Evolutionary conservation across 306 rosid species (phyloP).

Genomic region (Morella rubra): DNA sequence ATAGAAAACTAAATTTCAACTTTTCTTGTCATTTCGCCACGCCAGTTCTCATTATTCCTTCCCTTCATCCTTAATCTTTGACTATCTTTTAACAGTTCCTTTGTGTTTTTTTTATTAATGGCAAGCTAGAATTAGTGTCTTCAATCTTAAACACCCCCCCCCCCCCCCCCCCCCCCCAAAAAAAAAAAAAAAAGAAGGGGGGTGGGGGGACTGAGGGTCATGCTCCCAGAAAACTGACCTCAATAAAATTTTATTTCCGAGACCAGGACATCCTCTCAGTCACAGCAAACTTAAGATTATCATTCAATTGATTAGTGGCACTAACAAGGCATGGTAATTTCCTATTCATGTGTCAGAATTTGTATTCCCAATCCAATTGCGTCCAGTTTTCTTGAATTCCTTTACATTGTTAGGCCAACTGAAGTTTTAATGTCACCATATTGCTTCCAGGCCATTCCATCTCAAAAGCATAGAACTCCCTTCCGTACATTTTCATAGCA

Average conservation of each 20-base stretch:
- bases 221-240: too few relatives aligned
- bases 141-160: too few relatives aligned
- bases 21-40: background rate
- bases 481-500: background rate
- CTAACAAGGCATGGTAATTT: too few relatives aligned
- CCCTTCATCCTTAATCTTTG: background rate
- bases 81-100: background rate
- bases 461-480: background rate
- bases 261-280: background rate
- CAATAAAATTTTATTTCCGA: background rate
- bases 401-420: background rate
- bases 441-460: background rate
- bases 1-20: background rate
- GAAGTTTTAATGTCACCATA: background rate
- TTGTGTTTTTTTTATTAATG: background rate
- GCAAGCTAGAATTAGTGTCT: background rate
- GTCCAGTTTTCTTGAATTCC: background rate
- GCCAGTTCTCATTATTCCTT: background rate
- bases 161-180: background rate
- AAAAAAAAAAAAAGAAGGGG: too few relatives aligned
- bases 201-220: too few relatives aligned
- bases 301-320: background rate
- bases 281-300: background rate
- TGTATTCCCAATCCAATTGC: background rate
- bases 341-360: background rate